These are phyloP conservation scores for Parietaria judaica DNA, from an alignment of 306 rosid species.

Conservation along the genomic window DNA sequence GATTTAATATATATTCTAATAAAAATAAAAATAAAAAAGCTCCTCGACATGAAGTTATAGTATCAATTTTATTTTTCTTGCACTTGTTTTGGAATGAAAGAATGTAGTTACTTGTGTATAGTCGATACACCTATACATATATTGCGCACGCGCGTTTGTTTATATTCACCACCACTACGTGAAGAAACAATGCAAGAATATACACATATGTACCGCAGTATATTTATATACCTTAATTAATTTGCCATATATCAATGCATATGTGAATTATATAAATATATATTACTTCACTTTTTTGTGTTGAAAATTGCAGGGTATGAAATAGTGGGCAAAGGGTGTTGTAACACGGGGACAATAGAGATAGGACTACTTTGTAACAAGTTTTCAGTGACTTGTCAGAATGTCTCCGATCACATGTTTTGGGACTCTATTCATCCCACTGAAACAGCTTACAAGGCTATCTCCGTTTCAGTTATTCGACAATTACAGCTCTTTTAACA, in stretches of 20 bases:
- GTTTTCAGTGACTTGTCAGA: constrained; percentile 28
- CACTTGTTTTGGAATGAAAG: neutral
- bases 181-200: too few species aligned
- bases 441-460: constrained; percentile 24
- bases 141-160: too few species aligned
- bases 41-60: neutral
- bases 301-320: constrained; percentile 31
- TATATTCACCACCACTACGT: too few species aligned
- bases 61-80: neutral
- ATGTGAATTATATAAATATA: neutral
- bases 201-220: too few species aligned
- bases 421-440: constrained; percentile 58
- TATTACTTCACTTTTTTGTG: neutral
- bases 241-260: too few species aligned
- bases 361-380: constrained; percentile 28
- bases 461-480: constrained; percentile 10
- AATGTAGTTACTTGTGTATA: neutral
- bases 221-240: too few species aligned
- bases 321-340: constrained; percentile 25
- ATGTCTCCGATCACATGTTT: constrained; percentile 35
- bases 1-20: too few species aligned
- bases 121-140: too few species aligned
- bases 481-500: neutral
- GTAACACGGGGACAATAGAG: constrained; percentile 40
- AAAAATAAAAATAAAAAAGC: too few species aligned